Percentiles rank a stretch among this genome's conserved stretches.
These are phyloP conservation scores for Psilocybe sp. DNA, from an alignment of 768 basidiomycete species.

Conservation along the genomic window DNA sequence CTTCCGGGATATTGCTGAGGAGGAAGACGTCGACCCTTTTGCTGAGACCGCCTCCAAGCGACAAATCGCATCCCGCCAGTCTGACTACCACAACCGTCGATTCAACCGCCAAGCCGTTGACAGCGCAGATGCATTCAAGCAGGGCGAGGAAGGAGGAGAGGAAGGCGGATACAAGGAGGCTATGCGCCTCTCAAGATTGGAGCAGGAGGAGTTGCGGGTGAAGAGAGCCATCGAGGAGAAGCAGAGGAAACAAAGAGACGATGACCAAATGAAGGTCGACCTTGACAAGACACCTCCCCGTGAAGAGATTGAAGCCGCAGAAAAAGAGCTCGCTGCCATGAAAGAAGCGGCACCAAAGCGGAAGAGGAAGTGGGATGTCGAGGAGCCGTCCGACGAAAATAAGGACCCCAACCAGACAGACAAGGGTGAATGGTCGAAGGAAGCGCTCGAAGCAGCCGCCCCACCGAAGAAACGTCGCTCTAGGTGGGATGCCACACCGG, in stretches of 20 bases:
- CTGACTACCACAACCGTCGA: constrained; percentile 91
- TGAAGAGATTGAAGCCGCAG: constrained; percentile 71
- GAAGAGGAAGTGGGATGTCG: constrained; percentile 81
- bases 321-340: constrained; percentile 56
- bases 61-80: constrained; percentile 91
- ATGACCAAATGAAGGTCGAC: constrained; percentile 77
- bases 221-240: constrained; percentile 85
- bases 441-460: constrained; percentile 68
- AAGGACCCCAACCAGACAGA: constrained; percentile 57
- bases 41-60: constrained; percentile 90
- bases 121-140: constrained; percentile 75
- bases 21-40: constrained; percentile 88
- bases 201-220: constrained; percentile 90
- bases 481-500: constrained; percentile 93
- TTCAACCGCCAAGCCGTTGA: constrained; percentile 83
- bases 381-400: constrained; percentile 62
- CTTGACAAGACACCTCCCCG: constrained; percentile 91
- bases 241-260: constrained; percentile 73
- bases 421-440: constrained; percentile 71
- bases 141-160: constrained; percentile 62
- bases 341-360: constrained; percentile 53
- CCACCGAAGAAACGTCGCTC: constrained; percentile 86
- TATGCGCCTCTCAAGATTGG: constrained; percentile 86
- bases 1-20: constrained; percentile 90
- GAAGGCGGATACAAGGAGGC: constrained; percentile 96